Conservation (phyloP, 202 grass and related monocot genomes). For the Musa balbisiana region DNA sequence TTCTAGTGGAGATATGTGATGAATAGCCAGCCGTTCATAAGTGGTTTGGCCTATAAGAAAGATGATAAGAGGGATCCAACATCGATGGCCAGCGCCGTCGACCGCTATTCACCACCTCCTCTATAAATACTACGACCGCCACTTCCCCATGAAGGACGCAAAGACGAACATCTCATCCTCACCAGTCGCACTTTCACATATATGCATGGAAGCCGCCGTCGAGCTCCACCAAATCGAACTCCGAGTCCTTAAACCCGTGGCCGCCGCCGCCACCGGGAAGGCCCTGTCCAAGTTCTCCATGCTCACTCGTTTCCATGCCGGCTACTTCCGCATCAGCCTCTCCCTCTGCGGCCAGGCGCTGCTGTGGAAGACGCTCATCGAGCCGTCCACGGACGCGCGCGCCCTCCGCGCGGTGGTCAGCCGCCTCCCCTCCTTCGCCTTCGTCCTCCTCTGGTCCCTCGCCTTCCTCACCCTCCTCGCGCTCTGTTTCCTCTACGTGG, state of each 20-base stretch:
- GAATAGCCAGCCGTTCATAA: too few relatives aligned
- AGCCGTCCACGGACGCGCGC: neutral
- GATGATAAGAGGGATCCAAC: too few relatives aligned
- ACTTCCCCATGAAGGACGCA: too few relatives aligned
- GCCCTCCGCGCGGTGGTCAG: constrained; percentile 8
- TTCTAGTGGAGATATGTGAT: too few relatives aligned
- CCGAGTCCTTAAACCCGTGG: neutral
- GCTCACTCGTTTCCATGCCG: constrained; percentile 5
- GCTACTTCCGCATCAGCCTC: constrained; percentile 20
- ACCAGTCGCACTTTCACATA: too few relatives aligned
- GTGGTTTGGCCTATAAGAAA: too few relatives aligned
- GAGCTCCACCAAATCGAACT: neutral
- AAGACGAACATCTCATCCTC: too few relatives aligned
- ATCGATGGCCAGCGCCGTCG: too few relatives aligned
- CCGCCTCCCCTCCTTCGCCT: neutral
- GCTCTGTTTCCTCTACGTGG: constrained; percentile 23
- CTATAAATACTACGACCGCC: too few relatives aligned
- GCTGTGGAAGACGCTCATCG: constrained; percentile 17
- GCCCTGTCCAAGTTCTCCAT: constrained; percentile 7
- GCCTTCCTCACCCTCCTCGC: constrained; percentile 15
- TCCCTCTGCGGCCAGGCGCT: constrained; percentile 20
- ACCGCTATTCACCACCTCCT: too few relatives aligned
- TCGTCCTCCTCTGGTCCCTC: constrained; percentile 19
- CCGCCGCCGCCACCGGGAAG: neutral
- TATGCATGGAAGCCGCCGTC: too few relatives aligned